These are phyloP conservation scores for Auriculariales sp. DNA, from an alignment of 768 basidiomycete species.

Conservation along the genomic window DNA sequence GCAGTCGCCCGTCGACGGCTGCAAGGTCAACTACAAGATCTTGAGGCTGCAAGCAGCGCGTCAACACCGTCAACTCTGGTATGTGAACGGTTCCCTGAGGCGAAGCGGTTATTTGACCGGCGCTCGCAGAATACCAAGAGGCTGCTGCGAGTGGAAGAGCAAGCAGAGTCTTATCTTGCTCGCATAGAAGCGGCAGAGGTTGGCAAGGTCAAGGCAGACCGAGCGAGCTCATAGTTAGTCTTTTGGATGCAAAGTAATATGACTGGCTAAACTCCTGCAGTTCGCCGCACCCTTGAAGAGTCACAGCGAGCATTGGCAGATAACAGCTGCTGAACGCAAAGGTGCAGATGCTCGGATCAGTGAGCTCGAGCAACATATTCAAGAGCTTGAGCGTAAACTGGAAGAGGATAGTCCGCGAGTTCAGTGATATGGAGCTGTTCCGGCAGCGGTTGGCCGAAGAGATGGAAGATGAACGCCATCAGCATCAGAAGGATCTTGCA, in stretches of 20 bases:
- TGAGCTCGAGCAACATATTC: conserved; percentile 35
- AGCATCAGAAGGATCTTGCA: conserved; percentile 64
- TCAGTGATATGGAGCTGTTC: conserved; percentile 47
- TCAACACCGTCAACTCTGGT: conserved; percentile 51
- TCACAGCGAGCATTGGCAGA: conserved; percentile 44
- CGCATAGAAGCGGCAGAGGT: conserved; percentile 57
- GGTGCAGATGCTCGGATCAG: conserved; percentile 33
- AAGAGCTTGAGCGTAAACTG: conserved; percentile 45
- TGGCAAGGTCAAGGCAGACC: conserved; percentile 45
- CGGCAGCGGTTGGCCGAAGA: conserved; percentile 59
- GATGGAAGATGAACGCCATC: conserved; percentile 64
- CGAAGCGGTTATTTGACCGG: not conserved
- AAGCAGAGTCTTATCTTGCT: conserved; percentile 44
- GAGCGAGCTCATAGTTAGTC: conserved; percentile 40
- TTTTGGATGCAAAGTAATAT: conserved; percentile 4
- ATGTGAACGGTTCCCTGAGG: conserved; percentile 7
- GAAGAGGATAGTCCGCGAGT: conserved; percentile 56
- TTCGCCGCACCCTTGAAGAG: conserved; percentile 45
- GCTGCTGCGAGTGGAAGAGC: conserved; percentile 47
- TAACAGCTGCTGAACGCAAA: conserved; percentile 35
- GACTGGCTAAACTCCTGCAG: conserved; percentile 21
- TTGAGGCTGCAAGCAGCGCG: conserved; percentile 42
- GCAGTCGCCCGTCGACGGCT: conserved; percentile 45
- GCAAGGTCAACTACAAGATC: conserved; percentile 44
- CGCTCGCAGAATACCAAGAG: conserved; percentile 38